Conservation (phyloP, 106 monocot genomes). For the Dendrobium officinale region DNA sequence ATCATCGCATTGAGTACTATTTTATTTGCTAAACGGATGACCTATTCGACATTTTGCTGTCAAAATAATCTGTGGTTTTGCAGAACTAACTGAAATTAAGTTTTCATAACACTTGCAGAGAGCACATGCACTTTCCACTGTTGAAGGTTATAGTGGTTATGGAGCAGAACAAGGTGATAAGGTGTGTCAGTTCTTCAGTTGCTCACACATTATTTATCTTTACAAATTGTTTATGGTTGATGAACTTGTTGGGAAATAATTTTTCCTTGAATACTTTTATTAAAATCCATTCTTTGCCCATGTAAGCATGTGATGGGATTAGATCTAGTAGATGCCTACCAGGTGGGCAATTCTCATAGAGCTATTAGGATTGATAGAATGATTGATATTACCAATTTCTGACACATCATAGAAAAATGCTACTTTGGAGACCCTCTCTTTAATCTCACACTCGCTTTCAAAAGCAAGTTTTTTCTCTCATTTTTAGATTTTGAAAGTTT, state of each 20-base stretch:
- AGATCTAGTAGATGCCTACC: too few relatives aligned
- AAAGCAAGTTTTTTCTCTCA: too few relatives aligned
- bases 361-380: too few relatives aligned
- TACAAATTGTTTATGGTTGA: not conserved
- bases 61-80: not conserved
- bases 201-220: not conserved
- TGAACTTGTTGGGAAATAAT: not conserved
- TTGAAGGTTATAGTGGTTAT: conserved; percentile 96
- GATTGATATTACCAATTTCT: too few relatives aligned
- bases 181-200: conserved; percentile 27
- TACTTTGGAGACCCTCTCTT: too few relatives aligned
- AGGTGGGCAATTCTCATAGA: too few relatives aligned
- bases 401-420: too few relatives aligned
- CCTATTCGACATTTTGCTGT: not conserved
- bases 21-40: too few relatives aligned
- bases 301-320: too few relatives aligned
- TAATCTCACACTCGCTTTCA: too few relatives aligned
- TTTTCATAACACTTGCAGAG: conserved; percentile 33
- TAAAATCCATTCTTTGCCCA: too few relatives aligned
- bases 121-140: conserved; percentile 60
- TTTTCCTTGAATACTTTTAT: not conserved
- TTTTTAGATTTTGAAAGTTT: too few relatives aligned
- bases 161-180: conserved; percentile 94
- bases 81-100: not conserved
- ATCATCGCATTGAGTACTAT: not conserved